A percentile compares a stretch with the other conserved stretches of the same genome.
phyloP scores from a whole-genome alignment of 2,329 filamentous ascomycete genomes.

The Metarhizium humberi region DNA sequence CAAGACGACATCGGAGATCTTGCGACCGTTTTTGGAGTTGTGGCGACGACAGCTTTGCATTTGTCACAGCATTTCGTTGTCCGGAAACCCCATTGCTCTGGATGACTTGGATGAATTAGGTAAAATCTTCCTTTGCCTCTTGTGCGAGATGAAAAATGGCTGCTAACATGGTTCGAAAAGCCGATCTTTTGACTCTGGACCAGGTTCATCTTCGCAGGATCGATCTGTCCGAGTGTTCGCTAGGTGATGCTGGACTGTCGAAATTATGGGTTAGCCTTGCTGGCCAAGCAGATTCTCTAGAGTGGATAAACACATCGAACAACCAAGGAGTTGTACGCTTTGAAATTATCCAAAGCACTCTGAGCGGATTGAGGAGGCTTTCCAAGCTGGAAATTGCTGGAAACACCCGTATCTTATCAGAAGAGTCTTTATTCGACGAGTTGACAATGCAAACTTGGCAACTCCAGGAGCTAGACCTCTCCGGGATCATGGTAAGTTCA shows the following conservation, averaged over 20 bases:
- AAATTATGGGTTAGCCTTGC: conserved; percentile 38
- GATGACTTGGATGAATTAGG: conserved; percentile 40
- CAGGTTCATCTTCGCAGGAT: conserved; percentile 35
- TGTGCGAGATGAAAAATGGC: not conserved
- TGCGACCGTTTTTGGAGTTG: conserved; percentile 40
- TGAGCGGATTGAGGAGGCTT: conserved; percentile 34
- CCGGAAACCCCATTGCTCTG: conserved; percentile 37
- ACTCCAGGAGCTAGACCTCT: conserved; percentile 46
- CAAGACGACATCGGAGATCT: conserved; percentile 28
- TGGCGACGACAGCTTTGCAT: conserved; percentile 35
- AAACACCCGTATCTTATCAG: conserved; percentile 36
- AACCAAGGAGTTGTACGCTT: conserved; percentile 43
- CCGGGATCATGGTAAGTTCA: conserved; percentile 38
- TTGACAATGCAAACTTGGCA: conserved; percentile 32
- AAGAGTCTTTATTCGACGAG: conserved; percentile 36
- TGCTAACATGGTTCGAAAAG: conserved; percentile 11
- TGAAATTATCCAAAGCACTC: conserved; percentile 33
- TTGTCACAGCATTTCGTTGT: conserved; percentile 42
- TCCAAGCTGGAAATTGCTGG: conserved; percentile 40
- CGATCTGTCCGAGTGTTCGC: conserved; percentile 40
- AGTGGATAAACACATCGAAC: conserved; percentile 41
- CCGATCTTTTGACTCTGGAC: conserved; percentile 23
- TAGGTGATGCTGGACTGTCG: conserved; percentile 38
- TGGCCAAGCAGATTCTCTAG: conserved; percentile 34
- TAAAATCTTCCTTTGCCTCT: conserved; percentile 15